phyloP scores from a whole-genome alignment of 306 rosid genomes.

The Nissolia schottii region DNA sequence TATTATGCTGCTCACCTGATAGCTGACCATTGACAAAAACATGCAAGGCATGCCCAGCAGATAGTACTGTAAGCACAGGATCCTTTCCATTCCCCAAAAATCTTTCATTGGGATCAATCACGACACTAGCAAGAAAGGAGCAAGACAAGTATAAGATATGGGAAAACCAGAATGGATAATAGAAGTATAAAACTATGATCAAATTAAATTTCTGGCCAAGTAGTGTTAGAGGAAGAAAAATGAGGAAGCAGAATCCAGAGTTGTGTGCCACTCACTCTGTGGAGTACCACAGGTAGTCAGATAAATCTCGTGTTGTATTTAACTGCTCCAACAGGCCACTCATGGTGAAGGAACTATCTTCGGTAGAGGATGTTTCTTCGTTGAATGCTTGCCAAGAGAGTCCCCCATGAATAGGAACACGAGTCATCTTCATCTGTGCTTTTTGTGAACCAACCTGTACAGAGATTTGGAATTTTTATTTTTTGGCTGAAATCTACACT shows the following conservation, averaged over 20 bases:
- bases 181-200: not conserved
- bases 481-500: not conserved
- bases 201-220: not conserved
- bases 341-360: conserved; percentile 66
- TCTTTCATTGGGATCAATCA: conserved; percentile 64
- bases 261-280: conserved; percentile 75
- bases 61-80: conserved; percentile 70
- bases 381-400: conserved; percentile 79
- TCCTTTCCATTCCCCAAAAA: conserved; percentile 56
- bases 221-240: not conserved
- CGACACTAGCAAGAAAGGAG: conserved; percentile 46
- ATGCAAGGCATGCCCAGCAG: conserved; percentile 98
- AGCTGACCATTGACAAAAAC: conserved; percentile 81
- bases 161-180: conserved; percentile 2
- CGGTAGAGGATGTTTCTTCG: conserved; percentile 75
- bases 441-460: conserved; percentile 84
- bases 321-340: conserved; percentile 88
- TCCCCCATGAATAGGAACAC: conserved; percentile 76
- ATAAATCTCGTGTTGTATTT: conserved; percentile 83
- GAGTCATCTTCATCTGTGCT: conserved; percentile 86
- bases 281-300: conserved; percentile 95
- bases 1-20: conserved; percentile 50
- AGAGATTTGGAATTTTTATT: conserved; percentile 11
- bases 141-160: not conserved
- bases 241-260: not conserved